Percentiles rank a stretch among this genome's conserved stretches.
phyloP scores from a whole-genome alignment of 2,329 filamentous ascomycete genomes.

The Byssoonygena ceratinophila region DNA sequence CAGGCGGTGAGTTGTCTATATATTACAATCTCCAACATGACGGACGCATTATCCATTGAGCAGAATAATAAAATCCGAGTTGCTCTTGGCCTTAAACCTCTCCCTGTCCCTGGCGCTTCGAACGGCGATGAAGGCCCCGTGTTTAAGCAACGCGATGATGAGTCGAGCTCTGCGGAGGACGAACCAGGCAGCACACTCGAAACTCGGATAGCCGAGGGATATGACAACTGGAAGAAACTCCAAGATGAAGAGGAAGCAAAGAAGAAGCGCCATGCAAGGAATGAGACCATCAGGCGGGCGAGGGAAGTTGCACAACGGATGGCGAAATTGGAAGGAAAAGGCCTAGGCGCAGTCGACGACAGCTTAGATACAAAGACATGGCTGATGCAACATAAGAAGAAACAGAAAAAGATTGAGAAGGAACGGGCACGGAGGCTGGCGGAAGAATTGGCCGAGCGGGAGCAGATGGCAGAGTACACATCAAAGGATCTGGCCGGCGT shows the following conservation, averaged over 20 bases:
- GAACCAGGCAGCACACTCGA: conserved; percentile 76
- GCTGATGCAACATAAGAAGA: conserved; percentile 82
- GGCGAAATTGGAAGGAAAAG: conserved; percentile 66
- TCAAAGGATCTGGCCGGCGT: conserved; percentile 79
- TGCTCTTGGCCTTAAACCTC: conserved; percentile 78
- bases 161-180: conserved; percentile 44
- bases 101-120: conserved; percentile 64
- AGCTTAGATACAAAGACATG: conserved; percentile 72
- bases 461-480: conserved; percentile 64
- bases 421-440: conserved; percentile 59
- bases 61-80: conserved; percentile 87
- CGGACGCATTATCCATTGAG: conserved; percentile 62
- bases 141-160: conserved; percentile 42
- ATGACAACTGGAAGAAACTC: conserved; percentile 45
- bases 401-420: conserved; percentile 77
- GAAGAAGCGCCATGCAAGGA: conserved; percentile 65
- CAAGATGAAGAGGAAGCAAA: conserved; percentile 63
- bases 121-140: conserved; percentile 39
- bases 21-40: too few relatives aligned
- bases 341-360: conserved; percentile 64
- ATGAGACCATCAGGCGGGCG: conserved; percentile 75
- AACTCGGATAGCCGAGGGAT: conserved; percentile 42
- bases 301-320: conserved; percentile 72
- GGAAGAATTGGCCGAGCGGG: conserved; percentile 67
- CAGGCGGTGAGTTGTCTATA: too few relatives aligned